These are phyloP conservation scores for Selaginella tamariscina DNA, from an alignment of 75 land plant genomes.

Conservation along the genomic window DNA sequence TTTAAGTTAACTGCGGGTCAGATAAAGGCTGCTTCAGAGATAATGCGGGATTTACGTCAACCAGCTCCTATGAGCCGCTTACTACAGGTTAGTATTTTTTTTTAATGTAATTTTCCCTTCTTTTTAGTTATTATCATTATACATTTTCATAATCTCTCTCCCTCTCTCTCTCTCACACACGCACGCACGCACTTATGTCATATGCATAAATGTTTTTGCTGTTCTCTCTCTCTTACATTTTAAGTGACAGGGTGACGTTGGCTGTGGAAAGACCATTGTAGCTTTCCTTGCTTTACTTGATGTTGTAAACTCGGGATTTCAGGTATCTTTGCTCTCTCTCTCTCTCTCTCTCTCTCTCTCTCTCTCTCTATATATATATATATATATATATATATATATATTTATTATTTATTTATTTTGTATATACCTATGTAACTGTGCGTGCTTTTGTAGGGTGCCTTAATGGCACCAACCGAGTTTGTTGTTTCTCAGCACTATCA, in stretches of 20 bases:
- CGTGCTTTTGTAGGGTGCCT: constrained; percentile 59
- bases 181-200: too few relatives aligned
- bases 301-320: constrained; percentile 72
- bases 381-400: too few relatives aligned
- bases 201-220: neutral
- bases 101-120: neutral
- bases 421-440: too few relatives aligned
- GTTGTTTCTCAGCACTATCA: constrained; percentile 77
- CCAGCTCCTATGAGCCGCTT: constrained; percentile 88
- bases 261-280: constrained; percentile 95
- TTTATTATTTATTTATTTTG: too few relatives aligned
- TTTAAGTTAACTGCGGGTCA: constrained; percentile 75
- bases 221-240: constrained; percentile 9
- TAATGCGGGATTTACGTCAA: constrained; percentile 73
- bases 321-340: constrained; percentile 35
- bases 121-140: too few relatives aligned
- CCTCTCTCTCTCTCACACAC: too few relatives aligned
- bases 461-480: constrained; percentile 95
- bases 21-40: constrained; percentile 67
- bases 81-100: constrained; percentile 45
- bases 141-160: too few relatives aligned
- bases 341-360: too few relatives aligned
- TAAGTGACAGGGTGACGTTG: constrained; percentile 81
- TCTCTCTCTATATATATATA: too few relatives aligned
- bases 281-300: constrained; percentile 83